phyloP scores from a whole-genome alignment of 2,329 filamentous ascomycete species.

The Clonostachys rosea region DNA sequence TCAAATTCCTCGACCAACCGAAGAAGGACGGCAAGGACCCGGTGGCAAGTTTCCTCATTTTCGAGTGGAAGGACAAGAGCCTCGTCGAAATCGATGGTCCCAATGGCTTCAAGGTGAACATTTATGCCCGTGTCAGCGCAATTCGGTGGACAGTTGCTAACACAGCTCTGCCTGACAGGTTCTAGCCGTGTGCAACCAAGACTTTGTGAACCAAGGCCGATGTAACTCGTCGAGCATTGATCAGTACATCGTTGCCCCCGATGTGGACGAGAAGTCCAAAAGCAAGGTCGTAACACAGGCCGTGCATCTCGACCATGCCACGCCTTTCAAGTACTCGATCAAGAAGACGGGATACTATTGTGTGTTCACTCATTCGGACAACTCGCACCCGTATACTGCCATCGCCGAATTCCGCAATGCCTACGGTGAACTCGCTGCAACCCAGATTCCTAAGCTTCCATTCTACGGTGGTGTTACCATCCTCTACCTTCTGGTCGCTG shows the following conservation, averaged over 20 bases:
- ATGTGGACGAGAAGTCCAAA: conserved; percentile 67
- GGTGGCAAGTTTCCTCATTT: conserved; percentile 80
- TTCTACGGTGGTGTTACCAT: conserved; percentile 96
- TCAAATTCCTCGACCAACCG: conserved; percentile 66
- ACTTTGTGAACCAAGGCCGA: conserved; percentile 60
- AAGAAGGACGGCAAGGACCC: conserved; percentile 60
- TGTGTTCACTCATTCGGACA: conserved; percentile 72
- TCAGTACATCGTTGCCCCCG: conserved; percentile 75
- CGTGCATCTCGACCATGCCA: conserved; percentile 72
- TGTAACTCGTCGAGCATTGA: conserved; percentile 79
- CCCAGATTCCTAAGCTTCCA: conserved; percentile 93
- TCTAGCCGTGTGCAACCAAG: conserved; percentile 67
- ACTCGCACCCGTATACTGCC: conserved; percentile 65
- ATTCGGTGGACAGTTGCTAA: neutral
- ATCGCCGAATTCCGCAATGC: conserved; percentile 92
- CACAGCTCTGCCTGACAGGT: conserved; percentile 15
- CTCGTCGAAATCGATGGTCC: conserved; percentile 67
- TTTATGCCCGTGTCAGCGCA: neutral
- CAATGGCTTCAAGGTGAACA: conserved; percentile 29
- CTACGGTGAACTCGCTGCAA: conserved; percentile 91
- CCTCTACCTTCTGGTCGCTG: conserved; percentile 81
- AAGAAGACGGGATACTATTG: conserved; percentile 96
- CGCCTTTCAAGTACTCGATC: conserved; percentile 75
- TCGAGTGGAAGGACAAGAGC: conserved; percentile 85
- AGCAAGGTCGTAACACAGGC: conserved; percentile 75